Percentiles rank a stretch among this genome's conserved stretches.
Conservation (phyloP, 2,329 filamentous ascomycete genomes). For the Karstenula rhodostoma region DNA sequence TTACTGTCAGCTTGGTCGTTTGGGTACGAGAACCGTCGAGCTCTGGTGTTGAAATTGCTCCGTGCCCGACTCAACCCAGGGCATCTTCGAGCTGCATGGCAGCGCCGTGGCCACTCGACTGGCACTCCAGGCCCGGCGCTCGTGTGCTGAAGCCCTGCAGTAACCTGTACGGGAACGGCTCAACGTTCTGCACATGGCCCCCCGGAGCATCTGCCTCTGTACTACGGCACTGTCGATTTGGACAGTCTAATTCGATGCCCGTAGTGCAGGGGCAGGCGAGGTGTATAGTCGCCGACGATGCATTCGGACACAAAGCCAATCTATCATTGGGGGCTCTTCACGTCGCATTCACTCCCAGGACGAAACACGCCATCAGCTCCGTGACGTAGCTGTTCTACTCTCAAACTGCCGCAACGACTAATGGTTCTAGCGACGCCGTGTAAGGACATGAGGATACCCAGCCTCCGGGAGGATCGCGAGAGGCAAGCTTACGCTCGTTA, state of each 20-base stretch:
- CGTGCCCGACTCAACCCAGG: slow-evolving; percentile 18
- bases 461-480: slow-evolving; percentile 12
- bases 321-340: not conserved
- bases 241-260: not conserved
- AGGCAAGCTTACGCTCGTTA: slow-evolving; percentile 12
- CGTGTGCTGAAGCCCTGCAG: not conserved
- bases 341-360: not conserved
- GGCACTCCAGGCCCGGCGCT: not conserved
- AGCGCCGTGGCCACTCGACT: slow-evolving; percentile 1
- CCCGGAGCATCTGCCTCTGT: not conserved
- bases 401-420: not conserved
- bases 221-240: not conserved
- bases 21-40: not conserved
- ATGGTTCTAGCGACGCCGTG: not conserved
- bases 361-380: not conserved
- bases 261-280: slow-evolving; percentile 4
- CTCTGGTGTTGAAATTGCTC: slow-evolving; percentile 15
- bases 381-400: slow-evolving; percentile 7
- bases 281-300: not conserved
- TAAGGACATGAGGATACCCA: not conserved
- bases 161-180: not conserved
- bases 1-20: slow-evolving; percentile 16
- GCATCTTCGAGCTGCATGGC: slow-evolving; percentile 3
- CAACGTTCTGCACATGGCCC: slow-evolving; percentile 1
- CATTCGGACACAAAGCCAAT: not conserved